Conservation (phyloP, 1,284 basidiomycete genomes). For the Boletellus sp. region DNA sequence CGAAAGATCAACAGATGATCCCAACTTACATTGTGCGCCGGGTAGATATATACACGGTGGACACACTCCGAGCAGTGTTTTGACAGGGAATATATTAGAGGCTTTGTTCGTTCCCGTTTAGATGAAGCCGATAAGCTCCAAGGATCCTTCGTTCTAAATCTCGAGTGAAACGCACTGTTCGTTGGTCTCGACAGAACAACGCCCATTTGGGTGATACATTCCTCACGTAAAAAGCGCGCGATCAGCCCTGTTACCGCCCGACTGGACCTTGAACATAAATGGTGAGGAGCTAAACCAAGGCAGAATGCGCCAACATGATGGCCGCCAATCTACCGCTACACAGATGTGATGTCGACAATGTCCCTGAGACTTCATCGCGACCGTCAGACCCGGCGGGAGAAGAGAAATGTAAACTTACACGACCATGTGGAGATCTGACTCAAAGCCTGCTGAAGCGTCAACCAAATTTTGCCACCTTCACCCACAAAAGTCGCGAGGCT, state of each 20-base stretch:
- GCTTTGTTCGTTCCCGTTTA: constrained; percentile 20
- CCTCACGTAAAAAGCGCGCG: constrained; percentile 22
- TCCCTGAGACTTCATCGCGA: constrained; percentile 21
- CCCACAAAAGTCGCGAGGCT: constrained; percentile 5
- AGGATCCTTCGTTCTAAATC: constrained; percentile 20
- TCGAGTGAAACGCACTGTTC: constrained; percentile 10
- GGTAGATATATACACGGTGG: constrained; percentile 27
- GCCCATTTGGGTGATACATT: constrained; percentile 13
- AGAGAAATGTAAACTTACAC: constrained; percentile 17
- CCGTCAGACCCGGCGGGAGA: constrained; percentile 27
- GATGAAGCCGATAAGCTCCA: constrained; percentile 28
- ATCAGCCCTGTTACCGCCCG: constrained; percentile 13
- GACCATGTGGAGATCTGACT: constrained; percentile 21
- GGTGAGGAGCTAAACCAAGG: constrained; percentile 19
- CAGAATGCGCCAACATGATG: constrained; percentile 21
- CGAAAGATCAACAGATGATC: constrained; percentile 15
- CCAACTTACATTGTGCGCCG: constrained; percentile 14
- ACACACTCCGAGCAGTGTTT: constrained; percentile 3
- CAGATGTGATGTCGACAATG: constrained; percentile 20
- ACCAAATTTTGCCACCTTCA: constrained; percentile 17
- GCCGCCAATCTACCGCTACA: constrained; percentile 20
- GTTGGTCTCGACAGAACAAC: constrained; percentile 13
- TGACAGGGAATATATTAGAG: constrained; percentile 19
- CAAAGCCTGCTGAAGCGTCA: constrained; percentile 13
- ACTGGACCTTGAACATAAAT: constrained; percentile 16